These are phyloP conservation scores for Chlamydomonas asymmetrica DNA, from an alignment of 139 green algal genomes.

Conservation along the genomic window DNA sequence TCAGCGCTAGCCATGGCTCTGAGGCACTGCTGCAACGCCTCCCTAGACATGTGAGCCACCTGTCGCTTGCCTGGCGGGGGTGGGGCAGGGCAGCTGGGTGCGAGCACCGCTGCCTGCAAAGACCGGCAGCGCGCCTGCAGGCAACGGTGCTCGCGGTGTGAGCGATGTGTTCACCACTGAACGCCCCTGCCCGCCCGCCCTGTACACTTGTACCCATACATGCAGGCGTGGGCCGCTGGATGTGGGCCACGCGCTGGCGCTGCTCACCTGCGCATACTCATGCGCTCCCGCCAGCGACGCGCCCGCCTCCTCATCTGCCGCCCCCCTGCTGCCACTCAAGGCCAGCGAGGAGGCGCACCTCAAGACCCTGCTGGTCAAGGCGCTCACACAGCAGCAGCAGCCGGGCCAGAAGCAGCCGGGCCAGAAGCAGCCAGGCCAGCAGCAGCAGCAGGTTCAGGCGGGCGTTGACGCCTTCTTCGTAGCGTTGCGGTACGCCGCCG, in stretches of 20 bases:
- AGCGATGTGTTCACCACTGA: no score
- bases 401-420: not conserved
- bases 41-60: no score
- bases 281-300: constrained; percentile 29
- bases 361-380: constrained; percentile 18
- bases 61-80: no score
- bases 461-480: not conserved
- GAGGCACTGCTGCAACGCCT: no score
- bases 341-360: constrained; percentile 27
- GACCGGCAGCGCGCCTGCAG: no score
- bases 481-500: constrained; percentile 21
- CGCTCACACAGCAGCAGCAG: constrained; percentile 5
- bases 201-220: not conserved
- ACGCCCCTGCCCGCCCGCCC: not conserved
- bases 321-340: constrained; percentile 10
- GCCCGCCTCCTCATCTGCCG: not conserved
- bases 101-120: no score
- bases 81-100: no score
- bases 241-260: constrained; percentile 30
- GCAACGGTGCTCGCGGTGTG: no score
- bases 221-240: constrained; percentile 22
- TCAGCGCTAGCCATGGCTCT: no score
- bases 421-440: not conserved
- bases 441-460: not conserved
- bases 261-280: constrained; percentile 46